A percentile compares a stretch with the other conserved stretches of the same genome.
Conservation (phyloP, 73 alveolate species). For the Symbiodinium pilosum region DNA sequence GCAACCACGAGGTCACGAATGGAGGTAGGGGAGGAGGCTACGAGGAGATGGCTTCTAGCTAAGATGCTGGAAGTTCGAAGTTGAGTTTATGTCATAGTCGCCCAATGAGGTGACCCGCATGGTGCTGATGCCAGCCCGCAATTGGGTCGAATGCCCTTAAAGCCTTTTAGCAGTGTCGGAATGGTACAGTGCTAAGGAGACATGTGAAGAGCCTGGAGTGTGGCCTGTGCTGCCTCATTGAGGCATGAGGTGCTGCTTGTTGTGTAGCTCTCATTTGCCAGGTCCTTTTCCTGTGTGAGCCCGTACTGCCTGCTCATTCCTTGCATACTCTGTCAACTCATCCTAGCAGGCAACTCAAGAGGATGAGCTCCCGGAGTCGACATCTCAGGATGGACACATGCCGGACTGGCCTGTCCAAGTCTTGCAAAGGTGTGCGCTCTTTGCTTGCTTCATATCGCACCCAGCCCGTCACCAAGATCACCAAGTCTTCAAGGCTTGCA, state of each 20-base stretch:
- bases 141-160: neutral
- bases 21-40: conserved; percentile 76
- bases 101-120: conserved; percentile 59
- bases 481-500: neutral
- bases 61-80: neutral
- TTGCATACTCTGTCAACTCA: too few species aligned
- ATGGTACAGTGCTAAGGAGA: conserved; percentile 30
- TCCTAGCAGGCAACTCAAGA: conserved; percentile 32
- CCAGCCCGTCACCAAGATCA: neutral
- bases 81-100: neutral
- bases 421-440: conserved; percentile 44
- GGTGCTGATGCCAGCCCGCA: conserved; percentile 26
- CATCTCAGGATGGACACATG: neutral
- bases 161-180: neutral
- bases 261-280: too few species aligned
- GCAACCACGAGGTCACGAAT: conserved; percentile 47
- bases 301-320: too few species aligned
- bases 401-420: neutral
- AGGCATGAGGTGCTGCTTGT: neutral
- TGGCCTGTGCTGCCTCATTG: conserved; percentile 51
- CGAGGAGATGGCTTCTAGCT: conserved; percentile 51
- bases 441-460: conserved; percentile 15
- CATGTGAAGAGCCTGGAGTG: conserved; percentile 72
- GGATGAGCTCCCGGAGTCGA: conserved; percentile 57
- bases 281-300: neutral